phyloP scores from a whole-genome alignment of 129 eudicot genomes.

The Escallonia herrerae region DNA sequence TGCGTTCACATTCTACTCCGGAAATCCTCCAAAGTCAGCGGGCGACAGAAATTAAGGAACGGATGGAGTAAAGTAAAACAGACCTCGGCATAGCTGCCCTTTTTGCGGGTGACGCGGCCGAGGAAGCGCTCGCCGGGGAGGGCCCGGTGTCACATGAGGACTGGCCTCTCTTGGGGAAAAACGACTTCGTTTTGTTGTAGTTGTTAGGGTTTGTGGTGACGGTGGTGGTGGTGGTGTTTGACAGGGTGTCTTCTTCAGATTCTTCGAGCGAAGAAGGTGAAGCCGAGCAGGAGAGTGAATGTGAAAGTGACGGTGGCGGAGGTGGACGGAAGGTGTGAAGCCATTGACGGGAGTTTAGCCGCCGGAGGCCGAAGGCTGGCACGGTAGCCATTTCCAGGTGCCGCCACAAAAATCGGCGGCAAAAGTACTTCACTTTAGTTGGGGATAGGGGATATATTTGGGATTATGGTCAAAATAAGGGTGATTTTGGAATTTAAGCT shows the following conservation, averaged over 20 bases:
- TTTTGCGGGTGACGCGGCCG: conserved; percentile 80
- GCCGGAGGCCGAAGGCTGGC: conserved; percentile 44
- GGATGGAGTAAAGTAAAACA: not conserved
- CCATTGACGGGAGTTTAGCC: conserved; percentile 30
- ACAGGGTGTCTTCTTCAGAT: conserved; percentile 26
- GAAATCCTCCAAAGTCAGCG: too few relatives aligned
- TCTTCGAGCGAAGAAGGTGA: conserved; percentile 8
- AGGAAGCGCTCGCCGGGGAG: conserved; percentile 87
- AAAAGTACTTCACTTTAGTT: conserved; percentile 3
- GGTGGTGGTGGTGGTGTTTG: conserved; percentile 12
- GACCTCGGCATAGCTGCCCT: conserved; percentile 79
- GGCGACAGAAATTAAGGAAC: not conserved
- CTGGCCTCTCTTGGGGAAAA: conserved; percentile 82
- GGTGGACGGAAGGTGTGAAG: conserved; percentile 41
- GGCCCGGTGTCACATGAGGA: conserved; percentile 90
- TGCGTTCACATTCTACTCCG: too few relatives aligned
- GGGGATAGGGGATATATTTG: conserved; percentile 17
- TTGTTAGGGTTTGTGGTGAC: conserved; percentile 13
- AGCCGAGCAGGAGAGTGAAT: conserved; percentile 7
- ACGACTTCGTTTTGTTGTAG: conserved; percentile 14
- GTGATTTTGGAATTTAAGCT: not conserved
- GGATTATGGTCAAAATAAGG: not conserved
- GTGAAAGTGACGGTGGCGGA: conserved; percentile 18
- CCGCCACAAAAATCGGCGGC: conserved; percentile 24
- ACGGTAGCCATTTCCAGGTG: conserved; percentile 27